Evolutionary conservation across 2,329 filamentous ascomycete species (phyloP).

Genomic region (Apiospora sp.): DNA sequence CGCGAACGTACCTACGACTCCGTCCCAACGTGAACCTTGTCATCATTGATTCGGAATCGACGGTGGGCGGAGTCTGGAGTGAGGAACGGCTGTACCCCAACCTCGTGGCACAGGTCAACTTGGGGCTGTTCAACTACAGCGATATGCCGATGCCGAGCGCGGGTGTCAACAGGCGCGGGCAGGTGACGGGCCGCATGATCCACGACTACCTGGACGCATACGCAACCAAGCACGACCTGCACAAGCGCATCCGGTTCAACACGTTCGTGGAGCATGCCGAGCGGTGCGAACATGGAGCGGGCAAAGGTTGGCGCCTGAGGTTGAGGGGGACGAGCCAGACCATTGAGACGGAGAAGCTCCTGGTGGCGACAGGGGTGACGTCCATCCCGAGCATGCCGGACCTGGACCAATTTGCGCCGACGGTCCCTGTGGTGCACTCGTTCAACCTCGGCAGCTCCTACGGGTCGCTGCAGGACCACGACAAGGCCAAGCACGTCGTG

Average conservation of each 20-base stretch:
- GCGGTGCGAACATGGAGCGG: not conserved
- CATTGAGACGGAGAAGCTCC: conserved; percentile 35
- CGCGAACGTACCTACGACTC: conserved; percentile 28
- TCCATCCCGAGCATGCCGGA: conserved; percentile 30
- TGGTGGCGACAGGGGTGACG: conserved; percentile 39
- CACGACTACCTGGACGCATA: conserved; percentile 30
- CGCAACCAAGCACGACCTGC: conserved; percentile 33
- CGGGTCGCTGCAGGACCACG: too few species aligned
- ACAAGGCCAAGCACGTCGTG: conserved; percentile 4
- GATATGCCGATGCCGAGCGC: conserved; percentile 24
- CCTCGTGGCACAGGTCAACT: conserved; percentile 29
- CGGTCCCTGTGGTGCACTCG: too few species aligned
- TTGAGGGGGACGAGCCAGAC: conserved; percentile 16
- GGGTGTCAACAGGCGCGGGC: conserved; percentile 15
- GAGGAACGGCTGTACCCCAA: conserved; percentile 30
- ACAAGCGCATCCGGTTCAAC: conserved; percentile 31
- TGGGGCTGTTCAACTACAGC: conserved; percentile 25
- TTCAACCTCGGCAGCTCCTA: too few species aligned
- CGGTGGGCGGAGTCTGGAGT: conserved; percentile 28
- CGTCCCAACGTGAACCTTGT: conserved; percentile 25
- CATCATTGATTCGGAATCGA: conserved; percentile 28
- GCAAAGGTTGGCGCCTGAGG: conserved; percentile 24
- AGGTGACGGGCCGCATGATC: conserved; percentile 34
- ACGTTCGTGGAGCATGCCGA: conserved; percentile 30
- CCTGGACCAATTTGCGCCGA: too few species aligned